Percentiles rank a stretch among this genome's conserved stretches.
Conservation (phyloP, 345 rosid species). For the Stellera chamaejasme region DNA sequence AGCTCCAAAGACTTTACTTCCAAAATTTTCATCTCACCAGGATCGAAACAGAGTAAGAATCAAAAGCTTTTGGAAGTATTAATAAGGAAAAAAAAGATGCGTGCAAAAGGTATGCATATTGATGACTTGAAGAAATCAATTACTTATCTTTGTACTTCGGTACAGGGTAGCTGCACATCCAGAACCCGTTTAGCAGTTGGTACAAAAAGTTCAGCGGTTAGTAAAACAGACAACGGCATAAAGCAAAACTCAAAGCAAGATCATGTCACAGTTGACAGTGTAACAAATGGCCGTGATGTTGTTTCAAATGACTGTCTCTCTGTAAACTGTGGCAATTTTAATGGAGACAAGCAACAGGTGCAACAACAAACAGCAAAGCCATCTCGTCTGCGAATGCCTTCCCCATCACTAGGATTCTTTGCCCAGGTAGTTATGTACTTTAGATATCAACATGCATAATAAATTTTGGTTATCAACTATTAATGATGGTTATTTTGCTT, state of each 20-base stretch:
- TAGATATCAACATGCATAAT: neutral
- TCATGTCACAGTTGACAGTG: constrained; percentile 22
- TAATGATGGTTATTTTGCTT: constrained; percentile 18
- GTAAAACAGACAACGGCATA: constrained; percentile 20
- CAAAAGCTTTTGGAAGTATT: constrained; percentile 12
- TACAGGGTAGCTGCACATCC: constrained; percentile 33
- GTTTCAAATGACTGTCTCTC: constrained; percentile 23
- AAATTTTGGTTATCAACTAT: neutral
- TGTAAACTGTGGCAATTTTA: constrained; percentile 18
- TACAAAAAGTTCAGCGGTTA: constrained; percentile 21
- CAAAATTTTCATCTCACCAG: constrained; percentile 37
- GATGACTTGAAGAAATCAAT: too few species aligned
- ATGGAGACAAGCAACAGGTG: constrained; percentile 21
- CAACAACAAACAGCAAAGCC: constrained; percentile 42
- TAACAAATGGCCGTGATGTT: constrained; percentile 19
- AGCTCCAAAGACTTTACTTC: constrained; percentile 23
- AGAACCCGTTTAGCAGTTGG: constrained; percentile 26
- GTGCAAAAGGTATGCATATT: constrained; percentile 5
- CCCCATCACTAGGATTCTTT: constrained; percentile 86
- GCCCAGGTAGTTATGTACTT: constrained; percentile 64
- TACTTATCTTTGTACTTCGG: constrained; percentile 7
- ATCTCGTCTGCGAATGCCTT: constrained; percentile 85
- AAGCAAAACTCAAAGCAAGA: constrained; percentile 26
- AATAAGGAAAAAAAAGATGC: constrained; percentile 7
- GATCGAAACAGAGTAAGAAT: constrained; percentile 49